phyloP scores from a whole-genome alignment of 495 filamentous ascomycete species.

The Bacidia rubella region DNA sequence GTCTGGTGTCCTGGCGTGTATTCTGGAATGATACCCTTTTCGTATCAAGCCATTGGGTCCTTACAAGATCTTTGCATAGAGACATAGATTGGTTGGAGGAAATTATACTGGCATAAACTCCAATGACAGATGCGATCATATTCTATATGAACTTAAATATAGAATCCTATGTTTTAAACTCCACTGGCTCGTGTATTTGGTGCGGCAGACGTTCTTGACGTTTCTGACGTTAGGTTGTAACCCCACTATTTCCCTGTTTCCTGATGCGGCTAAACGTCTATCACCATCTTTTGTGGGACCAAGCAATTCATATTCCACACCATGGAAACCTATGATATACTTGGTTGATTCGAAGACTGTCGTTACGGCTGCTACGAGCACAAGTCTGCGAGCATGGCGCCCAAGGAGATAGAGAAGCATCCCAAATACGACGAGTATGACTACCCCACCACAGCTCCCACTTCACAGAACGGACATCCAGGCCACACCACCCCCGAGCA shows the following conservation, averaged over 20 bases:
- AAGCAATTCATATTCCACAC: too few relatives aligned
- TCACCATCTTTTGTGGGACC: too few relatives aligned
- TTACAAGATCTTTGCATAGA: not conserved
- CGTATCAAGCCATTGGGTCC: not conserved
- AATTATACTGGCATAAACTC: not conserved
- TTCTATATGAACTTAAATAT: too few relatives aligned
- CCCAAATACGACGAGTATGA: constrained; percentile 95
- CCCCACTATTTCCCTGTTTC: not conserved
- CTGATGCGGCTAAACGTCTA: too few relatives aligned
- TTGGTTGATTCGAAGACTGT: too few relatives aligned
- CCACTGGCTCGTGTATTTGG: not conserved
- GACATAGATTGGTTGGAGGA: not conserved
- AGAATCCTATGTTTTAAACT: too few relatives aligned
- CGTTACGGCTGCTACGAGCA: too few relatives aligned
- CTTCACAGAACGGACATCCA: constrained; percentile 61
- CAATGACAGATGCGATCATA: too few relatives aligned
- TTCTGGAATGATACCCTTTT: not conserved
- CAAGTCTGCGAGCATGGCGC: constrained; percentile 27
- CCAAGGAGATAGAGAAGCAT: constrained; percentile 44
- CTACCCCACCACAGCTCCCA: constrained; percentile 67
- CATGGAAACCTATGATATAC: too few relatives aligned
- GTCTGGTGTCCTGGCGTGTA: constrained; percentile 4
- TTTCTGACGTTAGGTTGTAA: too few relatives aligned
- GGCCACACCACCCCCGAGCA: constrained; percentile 79
- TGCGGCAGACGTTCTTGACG: not conserved